Base-by-base conservation (phyloP, 192 early-diverging fungal genomes). In the Entomortierella lignicola region DNA sequence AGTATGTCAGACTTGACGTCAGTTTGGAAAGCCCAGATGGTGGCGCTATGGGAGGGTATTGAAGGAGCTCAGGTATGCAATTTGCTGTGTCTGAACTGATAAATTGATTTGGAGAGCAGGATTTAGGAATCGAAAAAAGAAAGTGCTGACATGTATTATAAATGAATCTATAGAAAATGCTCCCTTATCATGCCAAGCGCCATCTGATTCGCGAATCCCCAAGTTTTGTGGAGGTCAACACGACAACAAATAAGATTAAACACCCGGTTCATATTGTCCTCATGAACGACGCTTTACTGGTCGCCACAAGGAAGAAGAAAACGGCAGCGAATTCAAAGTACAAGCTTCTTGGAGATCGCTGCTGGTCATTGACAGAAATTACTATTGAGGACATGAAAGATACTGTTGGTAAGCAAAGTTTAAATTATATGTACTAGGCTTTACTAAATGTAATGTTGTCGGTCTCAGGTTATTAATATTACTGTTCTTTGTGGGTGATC, bases 341-440 rank as follows among this genome's bases (percentile, higher is more conserved):
- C 51, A 85, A 92, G 56, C 73, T 96, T 58, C 86, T 96, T 17
- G 93, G 94, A 1, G 96, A 97, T 65, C 87, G 91, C 56, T 93
- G 92, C 51, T 96, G 91, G 85, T 55, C 70, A 10, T 70, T 98
- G 23, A 75, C 85, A n/a, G 94, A 97, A 25, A 90, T 97, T 25
- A 91, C 89, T 0, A 83, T 97, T 4, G 88, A 93, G 23, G 97
- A 99, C 55, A 85, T 96, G 66, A 91, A 91, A 81, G 95, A 98
- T 65, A 87, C 92, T 0, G 39, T 82, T 50, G 90, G 90, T 92
- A 82, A 67, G 90, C 91, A 82, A 62, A 15, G 4, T n/a, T n/a
- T n/a, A n/a, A n/a, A n/a, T n/a, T n/a, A n/a, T n/a, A n/a, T n/a
- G n/a, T n/a, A n/a, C n/a, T n/a, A n/a, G n/a, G n/a, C n/a, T n/a